Percentiles rank a stretch among this genome's conserved stretches.
Conservation (phyloP, 2,329 filamentous ascomycete species). For the Sclerotinia subarctica region DNA sequence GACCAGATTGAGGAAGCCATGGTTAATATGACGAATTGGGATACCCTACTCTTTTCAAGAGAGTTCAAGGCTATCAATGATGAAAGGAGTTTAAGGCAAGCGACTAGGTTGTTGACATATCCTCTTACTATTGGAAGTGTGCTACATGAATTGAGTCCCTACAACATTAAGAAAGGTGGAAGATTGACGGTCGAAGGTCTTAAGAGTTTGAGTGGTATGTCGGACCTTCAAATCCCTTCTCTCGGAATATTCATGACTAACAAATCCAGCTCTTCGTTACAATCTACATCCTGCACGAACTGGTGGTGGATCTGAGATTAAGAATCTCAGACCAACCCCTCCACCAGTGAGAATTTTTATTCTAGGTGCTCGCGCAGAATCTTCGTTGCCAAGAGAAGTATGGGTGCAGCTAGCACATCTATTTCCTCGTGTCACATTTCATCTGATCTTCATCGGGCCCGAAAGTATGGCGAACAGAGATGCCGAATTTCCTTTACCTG, state of each 20-base stretch:
- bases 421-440: slow-evolving; percentile 87
- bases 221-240: not conserved
- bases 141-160: slow-evolving; percentile 91
- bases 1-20: slow-evolving; percentile 87
- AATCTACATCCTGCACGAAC: slow-evolving; percentile 83
- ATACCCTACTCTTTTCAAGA: slow-evolving; percentile 90
- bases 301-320: slow-evolving; percentile 70
- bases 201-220: slow-evolving; percentile 86
- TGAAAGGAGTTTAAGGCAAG: slow-evolving; percentile 86
- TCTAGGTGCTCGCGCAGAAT: slow-evolving; percentile 93
- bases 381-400: slow-evolving; percentile 85
- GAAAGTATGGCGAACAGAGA: slow-evolving; percentile 96
- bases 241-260: not conserved
- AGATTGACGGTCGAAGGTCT: slow-evolving; percentile 83
- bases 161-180: slow-evolving; percentile 71
- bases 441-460: slow-evolving; percentile 91
- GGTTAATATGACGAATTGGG: slow-evolving; percentile 98
- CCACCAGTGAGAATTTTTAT: slow-evolving; percentile 91
- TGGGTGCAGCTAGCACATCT: slow-evolving; percentile 94
- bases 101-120: slow-evolving; percentile 89
- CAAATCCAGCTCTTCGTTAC: slow-evolving; percentile 73
- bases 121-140: slow-evolving; percentile 88
- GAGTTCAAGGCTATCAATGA: slow-evolving; percentile 89
- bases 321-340: slow-evolving; percentile 76
- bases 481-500: slow-evolving; percentile 84